Base-by-base conservation (phyloP, 2,329 filamentous ascomycete genomes). In the Ascochyta rabiei region DNA sequence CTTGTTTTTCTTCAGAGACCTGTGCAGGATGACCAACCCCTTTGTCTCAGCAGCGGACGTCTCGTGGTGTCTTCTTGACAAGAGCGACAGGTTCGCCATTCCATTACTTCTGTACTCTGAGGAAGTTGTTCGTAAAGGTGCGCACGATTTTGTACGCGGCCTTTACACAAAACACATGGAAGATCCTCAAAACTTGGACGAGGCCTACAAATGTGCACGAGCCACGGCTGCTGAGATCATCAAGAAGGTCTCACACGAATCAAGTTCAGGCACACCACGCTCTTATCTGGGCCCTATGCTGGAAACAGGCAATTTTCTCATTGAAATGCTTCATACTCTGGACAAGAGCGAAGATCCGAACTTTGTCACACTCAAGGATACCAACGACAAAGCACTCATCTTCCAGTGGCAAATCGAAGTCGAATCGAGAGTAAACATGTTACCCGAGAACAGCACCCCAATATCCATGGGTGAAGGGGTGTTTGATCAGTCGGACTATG, bases 401-500 rank as follows among this genome's bases (percentile, higher is more conserved):
- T 53, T 62, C 8, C 51, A 60, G 8, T 73, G 59, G 40, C 56
- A 60, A 23, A 33, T 51, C 5, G 63, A 71, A 12, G 54, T 74
- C 18, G 66, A 70, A 18, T 38, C 53, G n/a, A 55, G 62, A 9
- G 34, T 72, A 30, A 49, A 58, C 16, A 59, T 56, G 15, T 72
- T 71, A 63, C 57, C 64, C 18, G 72, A 74, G 15, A 63, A 68
- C n/a, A 62, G 59, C 21, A 66, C 67, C 10, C 62, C 65, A n/a
- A 57, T 69, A 12, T 72, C 71, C 7, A 60, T 66, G 30, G 70
- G 59, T 7, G 72, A 73, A 35, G 53, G 38, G 15, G 51, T 62
- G 5, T 72, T 69, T 40, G 71, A 74, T 33, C 66, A 70, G n/a
- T 74, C 71, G 4, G 71, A 75, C 50, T 74, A 73, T 62, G 71